Evolutionary conservation across 805 yeast genomes (phyloP), one percentile per base, ranked within the genome.

Genomic region (Myxozyma geophila): DNA sequence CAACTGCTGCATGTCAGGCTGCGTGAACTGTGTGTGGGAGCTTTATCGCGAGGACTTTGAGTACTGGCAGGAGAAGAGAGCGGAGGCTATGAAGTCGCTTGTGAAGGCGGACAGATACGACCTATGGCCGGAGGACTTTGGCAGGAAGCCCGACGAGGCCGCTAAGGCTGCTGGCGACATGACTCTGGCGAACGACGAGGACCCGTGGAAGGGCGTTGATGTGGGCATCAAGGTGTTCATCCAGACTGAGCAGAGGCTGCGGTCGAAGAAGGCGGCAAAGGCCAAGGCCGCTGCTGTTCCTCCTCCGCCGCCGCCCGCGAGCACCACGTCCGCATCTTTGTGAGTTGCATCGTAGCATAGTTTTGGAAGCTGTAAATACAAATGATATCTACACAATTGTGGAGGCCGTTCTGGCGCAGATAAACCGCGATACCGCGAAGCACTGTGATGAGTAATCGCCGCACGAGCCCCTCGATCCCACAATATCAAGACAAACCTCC

Each of bases 21-120:
- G 99, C 75, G 86, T 90, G 37, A 92, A 93, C 76, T 93, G 99
- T 75, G 98, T 93, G 1, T 95, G 98, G 98, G 97, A 92, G 71
- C 78, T 90, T 59, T 93, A 85, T 74, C 87, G 88, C 68, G 98
- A 93, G 58, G 98, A 95, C 74, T 72, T 92, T 55, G 87, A 85
- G 67, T 90, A 90, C 40, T 95, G 97, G 97, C 85, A 86, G 71
- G 73, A 67, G 1, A 76, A 80, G 71, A 79, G 96, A 19, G 76
- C 76, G 44, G 74, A 80, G 60, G 97, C 97, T 0, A 88, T 82
- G 63, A 59, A 82, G 74, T 70, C 75, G 10, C 73, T 85, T n/a
- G 76, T 77, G 19, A 69, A 72, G 49, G 76, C 78, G 7, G 47
- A 70, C 44, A 54, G 66, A 0, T 74, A 76, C 23, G 84, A 81